Conservation (phyloP, 148 eudicot species). For the Nyssa sinensis region DNA sequence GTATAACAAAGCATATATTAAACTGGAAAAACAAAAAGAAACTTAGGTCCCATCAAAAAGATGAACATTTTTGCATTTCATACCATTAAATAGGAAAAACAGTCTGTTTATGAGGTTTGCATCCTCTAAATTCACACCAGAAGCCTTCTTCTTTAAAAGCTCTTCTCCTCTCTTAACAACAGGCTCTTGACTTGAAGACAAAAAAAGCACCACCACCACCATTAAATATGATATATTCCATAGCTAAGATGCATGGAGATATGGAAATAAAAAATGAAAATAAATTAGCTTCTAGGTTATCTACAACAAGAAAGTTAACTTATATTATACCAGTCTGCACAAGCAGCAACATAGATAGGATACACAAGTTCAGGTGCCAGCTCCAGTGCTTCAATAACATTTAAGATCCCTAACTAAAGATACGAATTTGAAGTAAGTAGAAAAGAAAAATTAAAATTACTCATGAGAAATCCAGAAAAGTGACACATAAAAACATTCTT, state of each 20-base stretch:
- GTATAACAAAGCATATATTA: background rate
- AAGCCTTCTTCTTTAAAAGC: slow-evolving; percentile 81
- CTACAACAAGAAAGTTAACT: slow-evolving; percentile 13
- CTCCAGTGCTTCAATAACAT: slow-evolving; percentile 68
- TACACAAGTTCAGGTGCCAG: slow-evolving; percentile 67
- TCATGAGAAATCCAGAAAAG: background rate
- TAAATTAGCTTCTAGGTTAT: slow-evolving; percentile 3
- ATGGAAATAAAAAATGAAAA: background rate
- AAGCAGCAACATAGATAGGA: slow-evolving; percentile 76
- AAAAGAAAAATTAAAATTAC: slow-evolving; percentile 6
- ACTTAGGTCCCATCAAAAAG: background rate
- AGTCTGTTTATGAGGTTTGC: slow-evolving; percentile 60
- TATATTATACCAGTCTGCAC: slow-evolving; percentile 77
- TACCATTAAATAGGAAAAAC: slow-evolving; percentile 85
- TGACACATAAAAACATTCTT: background rate
- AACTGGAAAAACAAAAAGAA: slow-evolving; percentile 5
- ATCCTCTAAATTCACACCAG: slow-evolving; percentile 77
- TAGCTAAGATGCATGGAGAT: slow-evolving; percentile 3
- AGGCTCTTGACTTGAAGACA: slow-evolving; percentile 74
- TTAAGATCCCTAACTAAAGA: slow-evolving; percentile 76
- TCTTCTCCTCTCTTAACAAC: slow-evolving; percentile 85
- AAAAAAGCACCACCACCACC: too few species aligned
- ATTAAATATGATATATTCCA: slow-evolving; percentile 14
- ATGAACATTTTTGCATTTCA: slow-evolving; percentile 6
- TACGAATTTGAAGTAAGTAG: background rate